phyloP scores from a whole-genome alignment of 1,139 yeast species.

The Petasospora rhodanensis region DNA sequence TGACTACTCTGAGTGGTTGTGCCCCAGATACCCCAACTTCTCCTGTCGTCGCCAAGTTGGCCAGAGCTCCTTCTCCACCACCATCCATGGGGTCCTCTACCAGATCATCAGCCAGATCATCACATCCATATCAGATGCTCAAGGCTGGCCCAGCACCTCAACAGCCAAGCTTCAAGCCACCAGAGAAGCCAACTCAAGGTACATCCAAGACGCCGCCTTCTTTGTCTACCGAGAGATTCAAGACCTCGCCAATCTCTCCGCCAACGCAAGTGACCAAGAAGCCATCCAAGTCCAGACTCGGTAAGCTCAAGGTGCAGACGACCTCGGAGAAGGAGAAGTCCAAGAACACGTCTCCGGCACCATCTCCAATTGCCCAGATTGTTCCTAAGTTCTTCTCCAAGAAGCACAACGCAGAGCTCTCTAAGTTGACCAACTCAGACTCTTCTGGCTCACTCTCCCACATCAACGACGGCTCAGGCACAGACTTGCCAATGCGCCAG shows the following conservation, averaged over 20 bases:
- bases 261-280: conserved; percentile 4
- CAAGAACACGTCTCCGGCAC: conserved; percentile 11
- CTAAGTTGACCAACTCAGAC: conserved; percentile 17
- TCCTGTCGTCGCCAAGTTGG: conserved; percentile 1
- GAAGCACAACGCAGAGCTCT: conserved; percentile 9
- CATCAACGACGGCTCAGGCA: conserved; percentile 23
- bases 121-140: conserved; percentile 16
- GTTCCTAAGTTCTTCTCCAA: conserved; percentile 18
- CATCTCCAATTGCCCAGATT: conserved; percentile 23
- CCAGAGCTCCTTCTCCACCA: conserved; percentile 4
- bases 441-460: conserved; percentile 20
- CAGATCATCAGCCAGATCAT: conserved; percentile 1
- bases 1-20: too few species aligned
- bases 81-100: neutral
- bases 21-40: conserved; percentile 6
- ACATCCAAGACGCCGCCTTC: conserved; percentile 8
- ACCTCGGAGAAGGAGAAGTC: too few species aligned
- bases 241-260: conserved; percentile 8
- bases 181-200: too few species aligned
- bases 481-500: neutral
- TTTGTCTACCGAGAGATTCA: conserved; percentile 7
- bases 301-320: too few species aligned
- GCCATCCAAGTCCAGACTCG: conserved; percentile 7
- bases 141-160: too few species aligned
- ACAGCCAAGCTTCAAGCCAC: too few species aligned